Evolutionary conservation across 2,329 filamentous ascomycete genomes (phyloP), one percentile per base, ranked within the genome.

Genomic region (Drechmeria coniospora): DNA sequence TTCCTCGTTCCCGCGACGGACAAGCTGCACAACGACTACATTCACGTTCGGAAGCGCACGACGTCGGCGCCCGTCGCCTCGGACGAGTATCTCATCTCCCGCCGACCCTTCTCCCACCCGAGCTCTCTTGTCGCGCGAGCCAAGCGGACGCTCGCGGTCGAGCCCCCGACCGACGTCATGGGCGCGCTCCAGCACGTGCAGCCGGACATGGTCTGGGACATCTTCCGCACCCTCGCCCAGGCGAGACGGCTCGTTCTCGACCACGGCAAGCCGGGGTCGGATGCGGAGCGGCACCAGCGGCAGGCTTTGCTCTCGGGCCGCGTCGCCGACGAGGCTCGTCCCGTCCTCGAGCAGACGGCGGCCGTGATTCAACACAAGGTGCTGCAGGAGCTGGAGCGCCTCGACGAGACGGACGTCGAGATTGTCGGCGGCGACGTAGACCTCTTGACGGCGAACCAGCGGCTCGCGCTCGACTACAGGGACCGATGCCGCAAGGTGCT

Each of bases 1-100:
- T 77, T 77, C 42, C 57, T 67, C 35, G 43, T 75, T 0, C 59
- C 63, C 2, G 51, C 59, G 29, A 57, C 56, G 0, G 46, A 50
- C 0, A 46, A 42, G 4, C 49, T 72, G 31, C 68, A 74, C 43
- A 73, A 73, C 38, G 68, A 73, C 44, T 73, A 73, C 40, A 48
- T 67, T 1, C 68, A 74, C 41, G 51, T 73, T 8, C 59, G 64
- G 29, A 68, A 63, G 41, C 53, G 56, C 17, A 45, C 47, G 2
- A 38, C 42, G 13, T 26, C 27, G 1, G 21, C 35, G 1, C 40
- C 44, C 5, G 31, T 29, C 9, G 34, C 38, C 2, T 37, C 40
- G 2, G 54, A 49, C 13, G 62, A 66, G 34, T 67, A 64, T 32
- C 52, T 72, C 33, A 57, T 74, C 30, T 68, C 67, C 5, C 46